phyloP scores from a whole-genome alignment of 768 basidiomycete genomes.

The Arthromyces matolae region DNA sequence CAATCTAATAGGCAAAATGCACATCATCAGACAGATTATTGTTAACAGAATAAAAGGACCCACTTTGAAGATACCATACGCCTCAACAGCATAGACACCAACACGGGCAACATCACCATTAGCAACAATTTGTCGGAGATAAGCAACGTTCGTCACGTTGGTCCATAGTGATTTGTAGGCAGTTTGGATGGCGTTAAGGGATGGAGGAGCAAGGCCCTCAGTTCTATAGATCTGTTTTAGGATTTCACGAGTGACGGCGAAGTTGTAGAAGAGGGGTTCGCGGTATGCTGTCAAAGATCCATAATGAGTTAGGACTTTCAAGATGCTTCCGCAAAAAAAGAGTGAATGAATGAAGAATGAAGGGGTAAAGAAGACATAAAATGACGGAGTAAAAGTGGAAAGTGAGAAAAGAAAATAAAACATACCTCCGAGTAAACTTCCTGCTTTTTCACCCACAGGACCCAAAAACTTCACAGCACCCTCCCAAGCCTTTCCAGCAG shows the following conservation, averaged over 20 bases:
- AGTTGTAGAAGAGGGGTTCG: slow-evolving; percentile 75
- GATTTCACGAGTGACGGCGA: slow-evolving; percentile 71
- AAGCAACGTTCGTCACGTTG: slow-evolving; percentile 52
- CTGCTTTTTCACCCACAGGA: slow-evolving; percentile 50
- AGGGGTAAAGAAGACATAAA: slow-evolving; percentile 10
- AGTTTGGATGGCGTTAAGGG: slow-evolving; percentile 45
- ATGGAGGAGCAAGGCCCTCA: slow-evolving; percentile 72
- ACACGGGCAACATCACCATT: slow-evolving; percentile 68
- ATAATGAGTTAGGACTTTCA: background rate
- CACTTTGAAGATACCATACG: slow-evolving; percentile 88
- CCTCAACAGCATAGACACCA: slow-evolving; percentile 77
- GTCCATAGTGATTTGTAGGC: slow-evolving; percentile 66
- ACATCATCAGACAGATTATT: background rate
- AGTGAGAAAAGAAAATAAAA: slow-evolving; percentile 3
- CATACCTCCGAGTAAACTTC: slow-evolving; percentile 49
- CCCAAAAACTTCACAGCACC: slow-evolving; percentile 43
- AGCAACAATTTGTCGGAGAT: slow-evolving; percentile 56
- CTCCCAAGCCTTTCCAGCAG: slow-evolving; percentile 50
- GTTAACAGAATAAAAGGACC: background rate
- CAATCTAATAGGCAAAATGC: slow-evolving; percentile 47
- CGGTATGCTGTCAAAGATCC: slow-evolving; percentile 54
- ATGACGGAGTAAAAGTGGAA: slow-evolving; percentile 1
- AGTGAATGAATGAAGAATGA: background rate
- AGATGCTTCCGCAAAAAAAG: background rate
- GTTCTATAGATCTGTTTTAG: slow-evolving; percentile 69